Evolutionary conservation across 768 basidiomycete species (phyloP).

Genomic region (Mycena kentingensis): DNA sequence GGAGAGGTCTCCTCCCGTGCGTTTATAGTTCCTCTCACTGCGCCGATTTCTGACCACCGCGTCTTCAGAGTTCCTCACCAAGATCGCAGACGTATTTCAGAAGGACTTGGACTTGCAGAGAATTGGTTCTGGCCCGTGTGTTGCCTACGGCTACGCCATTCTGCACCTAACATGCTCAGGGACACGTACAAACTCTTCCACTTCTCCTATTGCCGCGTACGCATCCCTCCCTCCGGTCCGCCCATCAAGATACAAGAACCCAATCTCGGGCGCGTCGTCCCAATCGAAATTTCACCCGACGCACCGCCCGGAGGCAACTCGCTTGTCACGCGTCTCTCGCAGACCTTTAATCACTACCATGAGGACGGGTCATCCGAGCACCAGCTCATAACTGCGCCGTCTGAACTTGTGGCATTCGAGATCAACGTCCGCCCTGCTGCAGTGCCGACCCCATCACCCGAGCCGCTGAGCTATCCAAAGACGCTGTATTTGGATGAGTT

Average conservation of each 20-base stretch:
- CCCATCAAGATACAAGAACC: conserved; percentile 21
- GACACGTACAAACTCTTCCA: conserved; percentile 8
- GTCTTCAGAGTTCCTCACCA: conserved; percentile 51
- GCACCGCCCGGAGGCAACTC: conserved; percentile 45
- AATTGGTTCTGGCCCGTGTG: conserved; percentile 39
- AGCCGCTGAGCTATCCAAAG: conserved; percentile 62
- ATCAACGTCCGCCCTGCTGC: conserved; percentile 28
- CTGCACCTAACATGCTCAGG: background rate
- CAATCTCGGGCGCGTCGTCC: conserved; percentile 50
- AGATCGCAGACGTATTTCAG: conserved; percentile 48
- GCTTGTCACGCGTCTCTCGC: conserved; percentile 57
- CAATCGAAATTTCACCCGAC: conserved; percentile 46
- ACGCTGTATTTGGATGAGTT: conserved; percentile 75
- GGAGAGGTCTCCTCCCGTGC: conserved; percentile 48
- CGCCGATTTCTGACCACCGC: background rate
- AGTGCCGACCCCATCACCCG: conserved; percentile 22
- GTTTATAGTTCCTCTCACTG: conserved; percentile 5
- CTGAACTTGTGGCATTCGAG: conserved; percentile 65
- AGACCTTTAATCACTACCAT: conserved; percentile 38
- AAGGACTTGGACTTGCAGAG: conserved; percentile 41
- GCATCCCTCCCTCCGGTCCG: conserved; percentile 23
- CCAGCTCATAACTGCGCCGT: conserved; percentile 62
- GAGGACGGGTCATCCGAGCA: conserved; percentile 37
- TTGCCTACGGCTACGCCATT: conserved; percentile 4
- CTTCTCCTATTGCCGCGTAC: conserved; percentile 26